These are phyloP conservation scores for Globisporangium emineosum DNA, from an alignment of 352 stramenopile genomes.

Conservation along the genomic window DNA sequence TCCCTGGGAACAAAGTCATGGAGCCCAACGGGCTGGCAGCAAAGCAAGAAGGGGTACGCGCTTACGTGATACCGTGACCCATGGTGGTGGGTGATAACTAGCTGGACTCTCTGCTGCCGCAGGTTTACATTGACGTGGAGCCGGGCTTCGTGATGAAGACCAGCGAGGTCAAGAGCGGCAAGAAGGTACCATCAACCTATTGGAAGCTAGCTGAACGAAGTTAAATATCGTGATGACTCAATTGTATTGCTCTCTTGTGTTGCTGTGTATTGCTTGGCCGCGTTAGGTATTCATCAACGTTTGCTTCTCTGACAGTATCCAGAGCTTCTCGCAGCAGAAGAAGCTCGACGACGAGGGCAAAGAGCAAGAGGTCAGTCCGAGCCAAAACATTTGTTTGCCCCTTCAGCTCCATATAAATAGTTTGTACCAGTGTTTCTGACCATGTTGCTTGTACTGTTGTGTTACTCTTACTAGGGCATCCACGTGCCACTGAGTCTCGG, in stretches of 20 bases:
- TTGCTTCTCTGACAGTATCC: slow-evolving; percentile 62
- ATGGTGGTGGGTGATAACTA: too few relatives aligned
- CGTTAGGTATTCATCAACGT: slow-evolving; percentile 79
- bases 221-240: background rate
- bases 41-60: slow-evolving; percentile 57
- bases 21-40: slow-evolving; percentile 43
- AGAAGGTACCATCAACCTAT: slow-evolving; percentile 37
- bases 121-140: slow-evolving; percentile 77
- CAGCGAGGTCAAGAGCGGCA: slow-evolving; percentile 49
- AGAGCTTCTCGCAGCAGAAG: slow-evolving; percentile 76
- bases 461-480: slow-evolving; percentile 39
- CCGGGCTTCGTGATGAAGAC: slow-evolving; percentile 83
- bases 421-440: background rate
- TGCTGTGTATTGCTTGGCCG: background rate
- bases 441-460: background rate
- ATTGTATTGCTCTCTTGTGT: background rate
- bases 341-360: slow-evolving; percentile 71
- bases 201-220: background rate
- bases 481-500: slow-evolving; percentile 73
- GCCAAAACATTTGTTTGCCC: too few relatives aligned
- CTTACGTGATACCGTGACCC: too few relatives aligned
- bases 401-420: background rate
- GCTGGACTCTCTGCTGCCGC: background rate
- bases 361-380: slow-evolving; percentile 53
- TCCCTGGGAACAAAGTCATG: slow-evolving; percentile 79